A percentile compares a stretch with the other conserved stretches of the same genome.
Conservation (phyloP, 148 eudicot species). For the Chenopodium berlandieri region DNA sequence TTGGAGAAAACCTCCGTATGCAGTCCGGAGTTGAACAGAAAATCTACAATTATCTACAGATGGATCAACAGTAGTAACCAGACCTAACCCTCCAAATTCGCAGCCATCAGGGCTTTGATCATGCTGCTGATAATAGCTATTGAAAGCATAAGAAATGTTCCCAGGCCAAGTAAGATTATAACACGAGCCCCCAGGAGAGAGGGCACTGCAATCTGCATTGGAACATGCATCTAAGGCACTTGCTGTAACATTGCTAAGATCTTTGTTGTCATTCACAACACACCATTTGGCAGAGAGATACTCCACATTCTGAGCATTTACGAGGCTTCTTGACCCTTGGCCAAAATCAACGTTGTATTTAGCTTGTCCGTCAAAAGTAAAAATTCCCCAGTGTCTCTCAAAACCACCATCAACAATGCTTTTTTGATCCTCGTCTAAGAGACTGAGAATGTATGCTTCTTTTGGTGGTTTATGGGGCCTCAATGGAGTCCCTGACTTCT, state of each 20-base stretch:
- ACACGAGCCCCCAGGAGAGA: constrained; percentile 77
- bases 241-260: constrained; percentile 56
- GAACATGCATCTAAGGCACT: constrained; percentile 58
- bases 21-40: constrained; percentile 49
- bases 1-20: constrained; percentile 31
- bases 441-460: constrained; percentile 65
- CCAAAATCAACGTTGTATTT: constrained; percentile 64
- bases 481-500: constrained; percentile 60
- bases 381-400: constrained; percentile 86
- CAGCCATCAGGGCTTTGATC: constrained; percentile 73
- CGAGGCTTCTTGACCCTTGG: constrained; percentile 44
- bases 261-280: constrained; percentile 69
- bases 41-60: constrained; percentile 70
- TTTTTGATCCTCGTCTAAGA: constrained; percentile 76
- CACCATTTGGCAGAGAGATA: constrained; percentile 84
- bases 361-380: constrained; percentile 94
- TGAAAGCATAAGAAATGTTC: constrained; percentile 82
- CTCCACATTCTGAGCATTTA: constrained; percentile 67
- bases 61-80: constrained; percentile 87
- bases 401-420: constrained; percentile 51
- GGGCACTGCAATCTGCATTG: constrained; percentile 62
- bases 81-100: constrained; percentile 77
- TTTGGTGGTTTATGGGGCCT: constrained; percentile 53
- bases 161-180: constrained; percentile 75
- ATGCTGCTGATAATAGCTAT: constrained; percentile 82